Evolutionary conservation across 768 basidiomycete species (phyloP), one percentile per base, ranked within the genome.

Genomic region (Leccinum olivaceopallidum): DNA sequence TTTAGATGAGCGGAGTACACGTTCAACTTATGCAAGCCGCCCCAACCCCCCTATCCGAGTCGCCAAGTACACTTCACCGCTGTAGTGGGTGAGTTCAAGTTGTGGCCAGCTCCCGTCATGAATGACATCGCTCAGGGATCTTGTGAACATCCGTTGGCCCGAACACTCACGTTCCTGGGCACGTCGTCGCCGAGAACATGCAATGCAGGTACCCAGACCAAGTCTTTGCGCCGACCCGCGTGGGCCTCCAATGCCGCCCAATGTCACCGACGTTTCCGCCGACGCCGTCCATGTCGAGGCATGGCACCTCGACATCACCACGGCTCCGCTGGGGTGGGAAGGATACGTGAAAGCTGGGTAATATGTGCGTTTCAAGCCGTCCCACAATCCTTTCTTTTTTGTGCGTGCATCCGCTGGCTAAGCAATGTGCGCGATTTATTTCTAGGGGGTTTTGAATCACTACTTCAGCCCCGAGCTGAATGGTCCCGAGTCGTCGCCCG

Each of bases 311-410:
- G 89, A 88, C 53, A 93, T 93, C 62, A 60, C 63, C 50, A 87
- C 81, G 36, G 77, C 80, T 39, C 81, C 86, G 63, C 74, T 92
- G 37, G 77, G 88, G 54, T 94, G 92, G 93, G 90, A 92, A 69
- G 92, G 88, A 68, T 94, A 93, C 71, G 85, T 94, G 67, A 93
- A 94, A 71, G 91, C 90, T 1, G 90, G 89, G 18, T 92, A 91
- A 67, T 89, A 22, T 70, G 91, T 90, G 60, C 62, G 85, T 78
- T 13, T 14, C 1, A 1, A 5, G 9, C n/a, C 8, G 18, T 44
- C n/a, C n/a, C n/a, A n/a, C 9, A 5, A 16, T 22, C 5, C 26
- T 26, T 26, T 26, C 26, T 26, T 6, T 12, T 55, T 47, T 13
- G 24, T 47, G 34, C 20, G 26, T 30, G 8, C 20, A 8, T 30